Percentiles rank a stretch among this genome's conserved stretches.
These are phyloP conservation scores for Tylopilus microsporus DNA, from an alignment of 1,284 basidiomycete species.

Conservation along the genomic window DNA sequence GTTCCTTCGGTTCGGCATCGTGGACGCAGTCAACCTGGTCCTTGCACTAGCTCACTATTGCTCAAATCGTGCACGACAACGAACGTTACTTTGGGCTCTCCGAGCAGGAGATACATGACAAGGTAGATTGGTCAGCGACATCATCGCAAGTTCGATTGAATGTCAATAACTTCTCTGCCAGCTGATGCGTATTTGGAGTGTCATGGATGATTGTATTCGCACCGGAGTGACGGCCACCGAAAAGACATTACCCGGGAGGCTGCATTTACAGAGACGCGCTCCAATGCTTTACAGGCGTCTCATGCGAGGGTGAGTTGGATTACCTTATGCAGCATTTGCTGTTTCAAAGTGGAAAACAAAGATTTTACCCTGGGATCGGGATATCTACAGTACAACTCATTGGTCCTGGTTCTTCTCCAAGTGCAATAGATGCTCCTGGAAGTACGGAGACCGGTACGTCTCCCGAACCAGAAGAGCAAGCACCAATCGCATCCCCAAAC, in stretches of 20 bases:
- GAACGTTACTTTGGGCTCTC: constrained; percentile 77
- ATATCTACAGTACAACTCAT: constrained; percentile 43
- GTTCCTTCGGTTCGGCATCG: constrained; percentile 22
- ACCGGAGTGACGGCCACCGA: constrained; percentile 80
- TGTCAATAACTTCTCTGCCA: constrained; percentile 24
- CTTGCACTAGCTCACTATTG: constrained; percentile 72
- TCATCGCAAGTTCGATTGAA: neutral
- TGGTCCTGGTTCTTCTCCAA: constrained; percentile 34
- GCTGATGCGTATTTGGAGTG: constrained; percentile 79
- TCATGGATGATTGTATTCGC: constrained; percentile 93
- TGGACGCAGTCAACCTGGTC: constrained; percentile 6
- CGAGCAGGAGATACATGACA: constrained; percentile 71
- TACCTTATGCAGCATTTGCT: neutral
- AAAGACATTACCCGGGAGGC: constrained; percentile 75
- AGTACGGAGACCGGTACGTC: constrained; percentile 17
- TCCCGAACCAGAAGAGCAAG: constrained; percentile 8
- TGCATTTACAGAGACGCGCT: constrained; percentile 76
- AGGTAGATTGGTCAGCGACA: constrained; percentile 42
- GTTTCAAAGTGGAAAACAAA: constrained; percentile 8
- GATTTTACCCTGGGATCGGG: constrained; percentile 64
- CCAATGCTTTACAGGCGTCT: constrained; percentile 83
- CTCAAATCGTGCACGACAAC: constrained; percentile 94
- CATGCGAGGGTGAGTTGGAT: constrained; percentile 67
- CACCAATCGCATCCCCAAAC: neutral
- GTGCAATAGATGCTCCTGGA: constrained; percentile 40